A percentile compares a stretch with the other conserved stretches of the same genome.
phyloP scores from a whole-genome alignment of 106 monocot species.

The Cymbidium sinense region DNA sequence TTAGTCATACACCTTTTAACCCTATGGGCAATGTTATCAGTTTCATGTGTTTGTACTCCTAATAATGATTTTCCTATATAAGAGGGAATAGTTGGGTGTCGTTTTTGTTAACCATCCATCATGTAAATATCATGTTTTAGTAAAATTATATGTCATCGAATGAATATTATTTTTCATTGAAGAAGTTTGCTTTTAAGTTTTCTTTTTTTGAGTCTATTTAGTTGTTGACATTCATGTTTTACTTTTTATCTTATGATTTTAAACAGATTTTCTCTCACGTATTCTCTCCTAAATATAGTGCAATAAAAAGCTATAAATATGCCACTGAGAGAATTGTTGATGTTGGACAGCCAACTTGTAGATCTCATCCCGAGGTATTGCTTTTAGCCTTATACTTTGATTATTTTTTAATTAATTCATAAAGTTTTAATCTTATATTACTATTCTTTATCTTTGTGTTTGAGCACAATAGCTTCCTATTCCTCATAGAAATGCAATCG shows the following conservation, averaged over 20 bases:
- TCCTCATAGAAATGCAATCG: neutral
- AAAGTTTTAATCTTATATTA: neutral
- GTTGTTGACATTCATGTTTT: neutral
- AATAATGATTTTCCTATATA: neutral
- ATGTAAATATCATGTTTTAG: neutral
- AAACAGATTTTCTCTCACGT: constrained; percentile 15
- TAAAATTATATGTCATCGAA: neutral
- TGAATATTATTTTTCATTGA: neutral
- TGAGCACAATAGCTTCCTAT: neutral
- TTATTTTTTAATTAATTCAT: neutral
- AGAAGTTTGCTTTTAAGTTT: neutral
- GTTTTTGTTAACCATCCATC: neutral
- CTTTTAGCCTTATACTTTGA: neutral
- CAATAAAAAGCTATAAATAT: constrained; percentile 15
- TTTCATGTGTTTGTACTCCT: neutral
- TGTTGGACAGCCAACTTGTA: constrained; percentile 75
- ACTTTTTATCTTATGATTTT: neutral
- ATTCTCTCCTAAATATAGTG: constrained; percentile 11
- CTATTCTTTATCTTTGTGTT: neutral
- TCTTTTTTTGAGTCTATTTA: neutral
- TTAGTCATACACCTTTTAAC: neutral
- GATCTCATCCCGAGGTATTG: constrained; percentile 75
- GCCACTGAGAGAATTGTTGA: constrained; percentile 35
- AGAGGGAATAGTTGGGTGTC: neutral
- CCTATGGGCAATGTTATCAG: neutral